Percentiles rank a stretch among this genome's conserved stretches.
Conservation (phyloP, 768 basidiomycete genomes). For the Mycena capillaripes region DNA sequence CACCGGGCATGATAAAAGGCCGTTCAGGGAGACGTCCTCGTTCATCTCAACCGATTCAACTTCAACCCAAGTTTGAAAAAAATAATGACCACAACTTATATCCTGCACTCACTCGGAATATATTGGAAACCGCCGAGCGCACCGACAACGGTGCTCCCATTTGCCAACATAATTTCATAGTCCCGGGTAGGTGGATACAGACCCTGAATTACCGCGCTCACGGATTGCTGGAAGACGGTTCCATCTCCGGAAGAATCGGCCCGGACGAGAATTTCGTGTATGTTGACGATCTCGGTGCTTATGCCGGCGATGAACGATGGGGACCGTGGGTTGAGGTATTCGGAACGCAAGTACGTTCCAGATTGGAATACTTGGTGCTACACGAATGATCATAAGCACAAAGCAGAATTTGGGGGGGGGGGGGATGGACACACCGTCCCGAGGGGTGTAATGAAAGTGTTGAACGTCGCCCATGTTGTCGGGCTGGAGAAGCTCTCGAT, state of each 20-base stretch:
- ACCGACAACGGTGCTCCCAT: constrained; percentile 59
- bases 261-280: constrained; percentile 55
- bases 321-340: constrained; percentile 58
- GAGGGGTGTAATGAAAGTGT: constrained; percentile 36
- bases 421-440: constrained; percentile 21
- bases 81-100: neutral
- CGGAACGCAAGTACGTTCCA: constrained; percentile 53
- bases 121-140: constrained; percentile 66
- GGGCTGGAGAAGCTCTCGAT: constrained; percentile 37
- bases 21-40: constrained; percentile 61
- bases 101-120: constrained; percentile 27
- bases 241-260: constrained; percentile 69
- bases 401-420: neutral
- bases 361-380: constrained; percentile 36
- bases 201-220: constrained; percentile 66
- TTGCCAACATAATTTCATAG: constrained; percentile 61
- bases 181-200: constrained; percentile 59
- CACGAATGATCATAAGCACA: neutral
- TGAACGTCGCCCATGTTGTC: constrained; percentile 30
- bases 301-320: constrained; percentile 56
- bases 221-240: constrained; percentile 65
- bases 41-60: constrained; percentile 63
- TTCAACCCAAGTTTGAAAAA: constrained; percentile 30
- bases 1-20: constrained; percentile 61
- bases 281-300: constrained; percentile 47